These are phyloP conservation scores for Emergomyces africanus DNA, from an alignment of 2,329 filamentous ascomycete species.

Conservation along the genomic window DNA sequence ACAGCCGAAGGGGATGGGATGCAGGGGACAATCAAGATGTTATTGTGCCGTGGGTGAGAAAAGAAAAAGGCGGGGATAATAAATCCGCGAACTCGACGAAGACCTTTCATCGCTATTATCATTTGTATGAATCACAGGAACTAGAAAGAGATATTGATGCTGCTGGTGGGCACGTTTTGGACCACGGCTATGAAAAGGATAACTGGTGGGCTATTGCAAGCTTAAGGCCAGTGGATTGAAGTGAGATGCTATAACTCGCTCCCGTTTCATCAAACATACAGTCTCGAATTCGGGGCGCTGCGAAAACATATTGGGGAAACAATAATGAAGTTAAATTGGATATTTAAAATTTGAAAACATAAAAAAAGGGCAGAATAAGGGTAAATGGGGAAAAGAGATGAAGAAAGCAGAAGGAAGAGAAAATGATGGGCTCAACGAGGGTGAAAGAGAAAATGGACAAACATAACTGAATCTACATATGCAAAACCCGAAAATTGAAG, in stretches of 20 bases:
- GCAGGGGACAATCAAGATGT: constrained; percentile 75
- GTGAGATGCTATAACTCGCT: not conserved
- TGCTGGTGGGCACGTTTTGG: constrained; percentile 63
- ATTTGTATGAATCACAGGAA: constrained; percentile 78
- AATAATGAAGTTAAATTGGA: not conserved
- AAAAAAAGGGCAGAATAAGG: constrained; percentile 4
- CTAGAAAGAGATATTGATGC: constrained; percentile 63
- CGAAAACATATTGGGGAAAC: constrained; percentile 4
- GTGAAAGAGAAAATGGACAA: constrained; percentile 7
- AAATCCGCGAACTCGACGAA: constrained; percentile 21
- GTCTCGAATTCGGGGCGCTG: constrained; percentile 3
- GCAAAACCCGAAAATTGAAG: constrained; percentile 18
- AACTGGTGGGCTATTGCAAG: constrained; percentile 88
- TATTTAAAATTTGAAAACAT: constrained; percentile 3
- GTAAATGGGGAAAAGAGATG: constrained; percentile 6
- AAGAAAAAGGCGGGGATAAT: constrained; percentile 17
- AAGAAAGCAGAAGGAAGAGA: not conserved
- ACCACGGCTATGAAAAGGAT: constrained; percentile 86
- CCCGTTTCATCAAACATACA: not conserved
- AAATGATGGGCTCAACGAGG: not conserved
- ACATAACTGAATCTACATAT: constrained; percentile 3
- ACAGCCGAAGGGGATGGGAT: constrained; percentile 79
- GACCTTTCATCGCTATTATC: constrained; percentile 84
- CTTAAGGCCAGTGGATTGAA: constrained; percentile 11
- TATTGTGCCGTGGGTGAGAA: constrained; percentile 89